Base-by-base conservation (phyloP, 768 basidiomycete species). In the Tylopilus cervinicoccineus region DNA sequence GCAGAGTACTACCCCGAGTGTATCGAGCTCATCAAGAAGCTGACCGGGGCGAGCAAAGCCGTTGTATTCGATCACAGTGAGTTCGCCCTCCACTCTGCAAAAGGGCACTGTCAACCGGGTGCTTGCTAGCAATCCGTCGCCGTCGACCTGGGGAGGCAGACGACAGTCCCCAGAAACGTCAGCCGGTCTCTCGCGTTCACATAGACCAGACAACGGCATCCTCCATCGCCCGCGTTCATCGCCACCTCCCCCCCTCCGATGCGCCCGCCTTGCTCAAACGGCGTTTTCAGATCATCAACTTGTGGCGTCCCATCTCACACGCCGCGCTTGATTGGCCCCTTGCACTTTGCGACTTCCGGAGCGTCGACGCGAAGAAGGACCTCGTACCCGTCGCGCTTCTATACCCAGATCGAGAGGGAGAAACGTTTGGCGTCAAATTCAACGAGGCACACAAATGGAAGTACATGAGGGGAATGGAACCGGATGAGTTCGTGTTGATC, bases 221-320 rank as follows among this genome's bases (percentile, higher is more conserved):
- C 6, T 69, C 74, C 26, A 55, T 63, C 19, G 70, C 69, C 8
- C 70, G 74, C 5, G 77, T 79, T 13, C 62, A 67, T 29, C 68
- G 68, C 29, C 75, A 78, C 53, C 68, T 75, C 12, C 73, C 76
- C 0, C 45, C 62, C 2, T 63, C 57, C 38, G 75, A 77, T 33
- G 74, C 66, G 0, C 65, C 65, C 52, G 61, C 28, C 36, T 55
- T 77, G 41, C 67, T 77, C 29, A 59, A 69, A 51, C 60, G 66
- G 20, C 75, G 77, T 50, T 78, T 76, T 61, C 76, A 78, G 54
- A 74, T 79, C 52, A 70, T 79, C 51, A 79, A 78, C 59, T 60
- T 80, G 48, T 80, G 79, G 79, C 70, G 78, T 19, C 78, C 78
- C 1, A 76, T 79, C 56, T 56, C 65, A 16, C 62, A 74, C 50